Evolutionary conservation across 2,329 filamentous ascomycete genomes (phyloP), one percentile per base, ranked within the genome.

Genomic region (Colletotrichum gigasporum): DNA sequence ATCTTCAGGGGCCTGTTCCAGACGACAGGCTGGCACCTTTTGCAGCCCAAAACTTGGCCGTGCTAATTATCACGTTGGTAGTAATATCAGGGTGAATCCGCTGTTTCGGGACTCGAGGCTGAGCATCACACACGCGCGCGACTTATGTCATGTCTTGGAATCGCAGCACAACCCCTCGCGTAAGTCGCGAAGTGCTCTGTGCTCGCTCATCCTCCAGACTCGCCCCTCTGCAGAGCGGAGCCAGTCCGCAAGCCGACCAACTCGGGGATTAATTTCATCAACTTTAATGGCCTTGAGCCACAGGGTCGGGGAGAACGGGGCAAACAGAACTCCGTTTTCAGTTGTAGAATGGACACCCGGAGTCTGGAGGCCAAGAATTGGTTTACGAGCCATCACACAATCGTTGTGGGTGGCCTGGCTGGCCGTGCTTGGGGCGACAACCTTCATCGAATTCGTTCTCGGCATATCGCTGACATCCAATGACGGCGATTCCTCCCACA

Each of bases 221-320:
- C 12, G 54, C 42, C 62, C 48, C 61, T 62, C 62, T 37, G 28
- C 47, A 53, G 47, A 48, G 42, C 41, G 56, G 48, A 63, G 54
- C 45, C 54, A 14, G n/a, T 32, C 37, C 32, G 14, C 54, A 50
- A 39, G 35, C 26, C n/a, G n/a, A n/a, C n/a, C n/a, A 53, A 59
- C 14, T 53, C 60, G 60, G 60, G 54, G 39, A 53, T 47, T 63
- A 59, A 47, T 59, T 41, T 59, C 39, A 37, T 30, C 54, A 61
- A 64, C 56, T 64, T 18, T 52, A 48, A 50, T 28, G 20, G 22
- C 22, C 56, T 28, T 14, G 61, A 37, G 32, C 35, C 52, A 44
- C 44, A 37, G 47, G 39, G 20, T 28, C 4, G 39, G 41, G 26
- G 26, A 55, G 39, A 26, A 47, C 32, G 32, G 41, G 41, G 22